Evolutionary conservation across 169 alveolate species (phyloP).

Genomic region (Cryptosporidium canis): DNA sequence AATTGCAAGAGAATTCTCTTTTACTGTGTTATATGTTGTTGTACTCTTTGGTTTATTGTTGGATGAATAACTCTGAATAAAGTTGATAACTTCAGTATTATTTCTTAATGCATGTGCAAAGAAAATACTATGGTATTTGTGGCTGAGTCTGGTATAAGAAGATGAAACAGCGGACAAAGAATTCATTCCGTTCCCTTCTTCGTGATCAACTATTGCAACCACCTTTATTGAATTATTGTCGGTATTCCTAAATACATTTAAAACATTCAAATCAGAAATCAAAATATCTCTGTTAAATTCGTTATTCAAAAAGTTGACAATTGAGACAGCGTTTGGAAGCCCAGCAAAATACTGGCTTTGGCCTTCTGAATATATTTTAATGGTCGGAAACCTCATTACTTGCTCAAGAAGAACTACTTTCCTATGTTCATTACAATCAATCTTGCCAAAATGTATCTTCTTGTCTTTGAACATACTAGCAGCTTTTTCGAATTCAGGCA

Average conservation of each 20-base stretch:
- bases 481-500: slow-evolving; percentile 67
- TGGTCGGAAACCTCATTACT: slow-evolving; percentile 54
- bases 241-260: not conserved
- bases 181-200: not conserved
- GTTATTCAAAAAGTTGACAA: slow-evolving; percentile 25
- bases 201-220: slow-evolving; percentile 39
- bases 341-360: slow-evolving; percentile 39
- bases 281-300: slow-evolving; percentile 45
- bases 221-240: slow-evolving; percentile 24
- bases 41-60: not conserved
- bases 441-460: slow-evolving; percentile 36
- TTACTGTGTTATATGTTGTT: not conserved
- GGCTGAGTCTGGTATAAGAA: slow-evolving; percentile 33
- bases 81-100: slow-evolving; percentile 31
- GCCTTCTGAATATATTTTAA: slow-evolving; percentile 50
- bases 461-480: slow-evolving; percentile 27
- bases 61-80: not conserved
- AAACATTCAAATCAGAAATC: not conserved
- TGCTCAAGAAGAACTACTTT: slow-evolving; percentile 43
- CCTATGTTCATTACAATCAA: slow-evolving; percentile 63
- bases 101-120: slow-evolving; percentile 35
- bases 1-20: slow-evolving; percentile 23
- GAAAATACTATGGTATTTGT: slow-evolving; percentile 35
- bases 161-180: not conserved
- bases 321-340: slow-evolving; percentile 39